phyloP scores from a whole-genome alignment of 108 stramenopile genomes.

The Hondaea fermentalgiana region DNA sequence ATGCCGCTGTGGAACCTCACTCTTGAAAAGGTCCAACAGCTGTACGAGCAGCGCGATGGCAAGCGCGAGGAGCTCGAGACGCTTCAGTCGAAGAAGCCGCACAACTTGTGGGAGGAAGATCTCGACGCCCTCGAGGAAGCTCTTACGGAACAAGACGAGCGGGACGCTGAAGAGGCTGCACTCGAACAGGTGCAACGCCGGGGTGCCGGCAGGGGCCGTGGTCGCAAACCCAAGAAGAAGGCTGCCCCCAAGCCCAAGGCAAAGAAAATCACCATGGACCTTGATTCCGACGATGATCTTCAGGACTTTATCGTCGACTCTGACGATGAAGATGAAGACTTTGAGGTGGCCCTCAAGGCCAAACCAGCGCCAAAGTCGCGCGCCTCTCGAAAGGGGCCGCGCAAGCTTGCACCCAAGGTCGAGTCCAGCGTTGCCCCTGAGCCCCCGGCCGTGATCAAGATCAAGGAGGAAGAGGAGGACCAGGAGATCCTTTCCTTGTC shows the following conservation, averaged over 20 bases:
- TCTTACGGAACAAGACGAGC: slow-evolving; percentile 57
- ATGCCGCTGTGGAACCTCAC: slow-evolving; percentile 98
- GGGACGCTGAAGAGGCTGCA: slow-evolving; percentile 51
- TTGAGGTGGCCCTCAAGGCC: slow-evolving; percentile 15
- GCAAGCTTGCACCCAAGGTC: not conserved
- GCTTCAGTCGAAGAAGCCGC: slow-evolving; percentile 68
- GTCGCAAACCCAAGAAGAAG: slow-evolving; percentile 29
- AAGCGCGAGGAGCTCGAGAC: slow-evolving; percentile 66
- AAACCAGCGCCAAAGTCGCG: slow-evolving; percentile 23
- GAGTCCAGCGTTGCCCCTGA: not conserved
- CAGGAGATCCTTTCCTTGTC: slow-evolving; percentile 17
- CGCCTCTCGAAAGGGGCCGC: slow-evolving; percentile 19
- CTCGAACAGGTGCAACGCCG: not conserved
- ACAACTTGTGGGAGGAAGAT: slow-evolving; percentile 80
- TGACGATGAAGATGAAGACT: slow-evolving; percentile 22
- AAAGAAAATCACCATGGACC: slow-evolving; percentile 21
- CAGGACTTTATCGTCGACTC: slow-evolving; percentile 20
- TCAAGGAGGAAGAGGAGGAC: slow-evolving; percentile 14
- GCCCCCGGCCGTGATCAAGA: not conserved
- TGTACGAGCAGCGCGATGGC: slow-evolving; percentile 67
- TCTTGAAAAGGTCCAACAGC: slow-evolving; percentile 79
- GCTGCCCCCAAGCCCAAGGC: slow-evolving; percentile 23
- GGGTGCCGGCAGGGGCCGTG: not conserved
- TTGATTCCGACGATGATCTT: slow-evolving; percentile 26
- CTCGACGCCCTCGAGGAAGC: slow-evolving; percentile 83